Percentiles rank a stretch among this genome's conserved stretches.
phyloP scores from a whole-genome alignment of 2,329 filamentous ascomycete genomes.

The Penicillium sp. region DNA sequence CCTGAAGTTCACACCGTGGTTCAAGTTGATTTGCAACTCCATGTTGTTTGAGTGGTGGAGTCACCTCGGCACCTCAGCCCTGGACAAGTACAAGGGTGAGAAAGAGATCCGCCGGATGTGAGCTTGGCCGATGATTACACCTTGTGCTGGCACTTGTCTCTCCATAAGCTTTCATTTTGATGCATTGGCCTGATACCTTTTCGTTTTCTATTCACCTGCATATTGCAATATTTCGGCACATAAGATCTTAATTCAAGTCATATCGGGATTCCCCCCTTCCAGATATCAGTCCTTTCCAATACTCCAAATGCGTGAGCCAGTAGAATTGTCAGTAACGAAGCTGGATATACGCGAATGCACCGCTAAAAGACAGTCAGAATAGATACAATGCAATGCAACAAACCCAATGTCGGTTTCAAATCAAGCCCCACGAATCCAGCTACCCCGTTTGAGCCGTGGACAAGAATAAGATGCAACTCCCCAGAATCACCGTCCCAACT shows the following conservation, averaged over 20 bases:
- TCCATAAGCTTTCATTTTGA: not conserved
- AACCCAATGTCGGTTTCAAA: not conserved
- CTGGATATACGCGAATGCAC: not conserved
- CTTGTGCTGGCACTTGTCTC: not conserved
- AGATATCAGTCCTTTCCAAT: not conserved
- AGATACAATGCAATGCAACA: not conserved
- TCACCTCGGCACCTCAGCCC: conserved; percentile 69
- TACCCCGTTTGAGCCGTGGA: conserved; percentile 30
- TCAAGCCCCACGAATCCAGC: not conserved
- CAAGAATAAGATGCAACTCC: conserved; percentile 46
- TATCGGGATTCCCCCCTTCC: not conserved
- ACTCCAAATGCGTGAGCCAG: not conserved
- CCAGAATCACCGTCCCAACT: conserved; percentile 45
- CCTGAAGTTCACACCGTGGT: conserved; percentile 95
- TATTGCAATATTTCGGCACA: not conserved
- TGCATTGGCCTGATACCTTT: conserved; percentile 15
- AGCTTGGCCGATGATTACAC: conserved; percentile 5
- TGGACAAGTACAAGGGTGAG: conserved; percentile 86
- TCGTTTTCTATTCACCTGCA: not conserved
- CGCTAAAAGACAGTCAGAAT: not conserved
- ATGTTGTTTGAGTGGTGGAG: conserved; percentile 99
- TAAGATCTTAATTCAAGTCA: not conserved
- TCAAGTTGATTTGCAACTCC: conserved; percentile 96
- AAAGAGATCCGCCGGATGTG: conserved; percentile 83
- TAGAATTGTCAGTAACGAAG: not conserved